A percentile compares a stretch with the other conserved stretches of the same genome.
phyloP scores from a whole-genome alignment of 2,329 filamentous ascomycete genomes.

The Dothiorella sarmentorum region DNA sequence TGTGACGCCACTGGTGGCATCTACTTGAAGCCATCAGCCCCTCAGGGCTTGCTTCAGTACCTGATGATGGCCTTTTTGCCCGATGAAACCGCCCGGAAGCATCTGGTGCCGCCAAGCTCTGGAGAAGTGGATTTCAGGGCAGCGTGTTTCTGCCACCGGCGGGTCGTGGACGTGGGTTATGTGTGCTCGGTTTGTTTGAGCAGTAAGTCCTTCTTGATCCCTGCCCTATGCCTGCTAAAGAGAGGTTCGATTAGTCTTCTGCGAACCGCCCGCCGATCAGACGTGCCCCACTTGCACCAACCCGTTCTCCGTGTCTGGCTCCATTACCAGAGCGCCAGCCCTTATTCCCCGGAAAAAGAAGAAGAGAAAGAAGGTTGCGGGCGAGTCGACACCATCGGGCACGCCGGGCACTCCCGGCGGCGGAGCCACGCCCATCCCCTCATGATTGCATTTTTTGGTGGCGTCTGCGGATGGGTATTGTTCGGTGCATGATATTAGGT shows the following conservation, averaged over 20 bases:
- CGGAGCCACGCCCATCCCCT: conserved; percentile 15
- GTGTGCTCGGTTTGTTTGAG: conserved; percentile 96
- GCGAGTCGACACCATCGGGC: conserved; percentile 26
- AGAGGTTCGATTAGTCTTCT: conserved; percentile 31
- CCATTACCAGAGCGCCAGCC: conserved; percentile 33
- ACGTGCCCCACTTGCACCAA: conserved; percentile 39
- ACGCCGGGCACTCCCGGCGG: conserved; percentile 30
- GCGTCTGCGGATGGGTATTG: neutral
- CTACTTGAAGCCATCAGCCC: conserved; percentile 56
- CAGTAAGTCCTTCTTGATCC: conserved; percentile 49
- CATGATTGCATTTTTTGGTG: neutral
- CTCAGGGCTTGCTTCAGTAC: conserved; percentile 74
- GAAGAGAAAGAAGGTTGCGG: conserved; percentile 35
- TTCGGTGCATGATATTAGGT: neutral
- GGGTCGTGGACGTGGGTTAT: conserved; percentile 86
- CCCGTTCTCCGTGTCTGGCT: conserved; percentile 35
- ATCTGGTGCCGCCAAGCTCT: conserved; percentile 74
- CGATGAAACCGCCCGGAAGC: conserved; percentile 60
- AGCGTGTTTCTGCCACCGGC: conserved; percentile 95
- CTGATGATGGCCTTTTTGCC: conserved; percentile 93
- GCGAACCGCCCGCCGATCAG: conserved; percentile 32
- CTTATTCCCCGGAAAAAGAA: conserved; percentile 36
- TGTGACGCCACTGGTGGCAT: conserved; percentile 68
- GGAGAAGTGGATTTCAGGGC: conserved; percentile 92
- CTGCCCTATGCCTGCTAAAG: neutral